Evolutionary conservation across 331 rosid genomes (phyloP).

Genomic region (Quercus tomentella): DNA sequence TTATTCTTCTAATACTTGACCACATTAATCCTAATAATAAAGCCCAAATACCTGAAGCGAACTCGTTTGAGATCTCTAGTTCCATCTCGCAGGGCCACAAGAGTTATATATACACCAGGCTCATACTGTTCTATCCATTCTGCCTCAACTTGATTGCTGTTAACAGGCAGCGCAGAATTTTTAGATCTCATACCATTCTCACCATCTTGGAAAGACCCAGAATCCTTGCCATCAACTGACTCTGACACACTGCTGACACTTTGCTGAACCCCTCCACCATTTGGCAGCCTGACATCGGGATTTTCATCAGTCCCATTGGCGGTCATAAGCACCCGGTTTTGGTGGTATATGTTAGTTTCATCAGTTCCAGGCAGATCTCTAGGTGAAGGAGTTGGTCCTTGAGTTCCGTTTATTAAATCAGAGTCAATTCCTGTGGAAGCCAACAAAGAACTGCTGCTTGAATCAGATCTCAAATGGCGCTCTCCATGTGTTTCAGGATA

Average conservation of each 20-base stretch:
- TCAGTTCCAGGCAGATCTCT: conserved; percentile 41
- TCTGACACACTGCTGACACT: conserved; percentile 40
- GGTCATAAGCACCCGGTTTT: conserved; percentile 28
- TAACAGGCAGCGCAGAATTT: conserved; percentile 30
- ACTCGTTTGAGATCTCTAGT: conserved; percentile 95
- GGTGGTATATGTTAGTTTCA: conserved; percentile 41
- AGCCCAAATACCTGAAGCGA: conserved; percentile 77
- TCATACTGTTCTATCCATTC: conserved; percentile 98
- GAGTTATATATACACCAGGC: conserved; percentile 97
- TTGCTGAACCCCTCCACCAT: conserved; percentile 45
- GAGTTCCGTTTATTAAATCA: conserved; percentile 36
- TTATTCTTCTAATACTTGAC: not conserved
- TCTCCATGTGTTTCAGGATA: conserved; percentile 52
- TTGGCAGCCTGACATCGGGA: conserved; percentile 37
- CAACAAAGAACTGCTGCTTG: conserved; percentile 55
- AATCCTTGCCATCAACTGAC: conserved; percentile 51
- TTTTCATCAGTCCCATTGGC: conserved; percentile 42
- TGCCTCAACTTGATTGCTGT: conserved; percentile 65
- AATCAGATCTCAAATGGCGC: conserved; percentile 53
- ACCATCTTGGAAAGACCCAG: conserved; percentile 54
- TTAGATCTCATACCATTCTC: conserved; percentile 47
- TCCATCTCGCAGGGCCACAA: conserved; percentile 79
- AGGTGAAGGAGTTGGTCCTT: conserved; percentile 21
- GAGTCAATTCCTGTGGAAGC: conserved; percentile 61
- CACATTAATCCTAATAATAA: not conserved